Percentiles rank a stretch among this genome's conserved stretches.
Evolutionary conservation across 345 rosid species (phyloP).

Genomic region (Melastoma malabathricum): DNA sequence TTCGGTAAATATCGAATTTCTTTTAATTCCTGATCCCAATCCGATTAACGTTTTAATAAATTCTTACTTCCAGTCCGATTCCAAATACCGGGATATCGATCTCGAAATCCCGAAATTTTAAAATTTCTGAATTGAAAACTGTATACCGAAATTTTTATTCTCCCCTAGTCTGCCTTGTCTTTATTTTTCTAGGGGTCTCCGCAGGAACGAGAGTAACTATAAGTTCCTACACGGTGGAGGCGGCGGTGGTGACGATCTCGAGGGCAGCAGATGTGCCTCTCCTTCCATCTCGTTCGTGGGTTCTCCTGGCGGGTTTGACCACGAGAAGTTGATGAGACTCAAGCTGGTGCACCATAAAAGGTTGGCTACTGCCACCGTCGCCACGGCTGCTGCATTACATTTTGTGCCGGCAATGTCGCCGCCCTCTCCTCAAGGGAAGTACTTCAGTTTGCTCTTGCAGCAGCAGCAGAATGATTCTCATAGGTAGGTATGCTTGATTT

Average conservation of each 20-base stretch:
- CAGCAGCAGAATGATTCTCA: slow-evolving; percentile 40
- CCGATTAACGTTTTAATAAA: no score
- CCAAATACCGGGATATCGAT: no score
- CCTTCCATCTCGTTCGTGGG: slow-evolving; percentile 9
- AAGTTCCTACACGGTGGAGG: slow-evolving; percentile 36
- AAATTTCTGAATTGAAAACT: no score
- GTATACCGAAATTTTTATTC: no score
- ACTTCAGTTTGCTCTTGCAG: slow-evolving; percentile 26
- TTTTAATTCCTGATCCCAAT: no score
- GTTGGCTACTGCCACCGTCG: slow-evolving; percentile 14
- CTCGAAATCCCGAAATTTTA: no score
- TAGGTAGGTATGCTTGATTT: slow-evolving; percentile 29
- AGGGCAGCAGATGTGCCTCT: slow-evolving; percentile 2
- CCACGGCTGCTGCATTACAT: slow-evolving; percentile 34
- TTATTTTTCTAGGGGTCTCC: slow-evolving; percentile 51
- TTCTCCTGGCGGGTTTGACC: slow-evolving; percentile 30
- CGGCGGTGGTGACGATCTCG: neutral
- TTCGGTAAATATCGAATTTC: no score
- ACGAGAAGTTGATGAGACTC: slow-evolving; percentile 33
- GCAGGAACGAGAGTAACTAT: slow-evolving; percentile 52
- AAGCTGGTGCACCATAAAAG: slow-evolving; percentile 35
- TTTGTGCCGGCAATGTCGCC: slow-evolving; percentile 9
- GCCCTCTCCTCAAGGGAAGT: slow-evolving; percentile 24
- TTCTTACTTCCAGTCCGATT: no score
- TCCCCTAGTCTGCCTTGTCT: no score